Evolutionary conservation across 2,329 filamentous ascomycete genomes (phyloP).

Genomic region (Cercospora zeina): DNA sequence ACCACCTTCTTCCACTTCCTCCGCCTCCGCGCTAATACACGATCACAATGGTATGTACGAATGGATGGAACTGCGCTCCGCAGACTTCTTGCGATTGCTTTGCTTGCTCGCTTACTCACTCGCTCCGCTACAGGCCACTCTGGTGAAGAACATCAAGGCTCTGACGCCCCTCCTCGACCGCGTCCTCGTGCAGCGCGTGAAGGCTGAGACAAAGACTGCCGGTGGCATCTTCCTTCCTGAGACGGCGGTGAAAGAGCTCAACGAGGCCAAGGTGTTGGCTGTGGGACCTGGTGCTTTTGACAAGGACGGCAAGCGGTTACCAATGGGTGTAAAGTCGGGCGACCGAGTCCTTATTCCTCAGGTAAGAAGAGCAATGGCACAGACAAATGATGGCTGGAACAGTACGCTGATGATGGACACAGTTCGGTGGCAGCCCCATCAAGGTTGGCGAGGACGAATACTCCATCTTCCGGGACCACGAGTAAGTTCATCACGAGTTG

Average conservation of each 20-base stretch:
- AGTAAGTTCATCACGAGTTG: slow-evolving; percentile 63
- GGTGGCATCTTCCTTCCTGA: slow-evolving; percentile 97
- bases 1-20: slow-evolving; percentile 18
- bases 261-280: slow-evolving; percentile 93
- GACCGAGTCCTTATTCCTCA: slow-evolving; percentile 96
- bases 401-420: slow-evolving; percentile 20
- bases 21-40: background rate
- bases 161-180: slow-evolving; percentile 96
- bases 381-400: background rate
- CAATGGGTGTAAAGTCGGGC: slow-evolving; percentile 77
- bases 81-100: slow-evolving; percentile 26
- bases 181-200: slow-evolving; percentile 95
- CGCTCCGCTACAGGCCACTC: slow-evolving; percentile 43
- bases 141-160: slow-evolving; percentile 91
- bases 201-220: slow-evolving; percentile 94
- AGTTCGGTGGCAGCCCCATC: slow-evolving; percentile 92
- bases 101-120: background rate
- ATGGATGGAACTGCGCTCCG: slow-evolving; percentile 15
- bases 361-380: slow-evolving; percentile 54
- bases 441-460: slow-evolving; percentile 98
- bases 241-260: slow-evolving; percentile 94
- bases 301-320: slow-evolving; percentile 83
- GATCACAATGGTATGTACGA: slow-evolving; percentile 34
- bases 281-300: slow-evolving; percentile 87
- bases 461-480: slow-evolving; percentile 93